Evolutionary conservation across 345 rosid species (phyloP), one percentile per base, ranked within the genome.

Genomic region (Citrus hindsii): DNA sequence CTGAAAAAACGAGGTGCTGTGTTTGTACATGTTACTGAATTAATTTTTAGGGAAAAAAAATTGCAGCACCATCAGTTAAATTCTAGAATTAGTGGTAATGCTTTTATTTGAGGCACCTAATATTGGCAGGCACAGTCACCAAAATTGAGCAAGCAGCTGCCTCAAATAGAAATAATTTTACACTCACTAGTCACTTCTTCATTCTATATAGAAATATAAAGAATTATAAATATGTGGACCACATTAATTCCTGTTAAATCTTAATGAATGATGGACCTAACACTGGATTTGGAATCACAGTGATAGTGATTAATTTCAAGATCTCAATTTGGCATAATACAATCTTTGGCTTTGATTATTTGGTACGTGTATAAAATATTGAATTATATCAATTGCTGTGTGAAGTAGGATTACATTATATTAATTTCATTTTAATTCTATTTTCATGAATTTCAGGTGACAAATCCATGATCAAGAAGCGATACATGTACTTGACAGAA

Each of bases 381-480:
- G 51, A 46, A 46, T 4, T 13, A 5, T 40, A 40, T 13, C 51
- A 46, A 46, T 46, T 46, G 51, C 51, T 46, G 1, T 46, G 16
- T 46, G 51, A 46, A 46, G 51, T 46, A 46, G 51, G 51, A 46
- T 13, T 46, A 46, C 51, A 13, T 46, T 46, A 46, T 22, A 22
- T 22, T 7, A n/a, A 58, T 22, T 8, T 70, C 1, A 27, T 9
- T 24, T 22, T 21, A 3, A 3, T 19, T 19, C 2, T 25, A n/a
- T 27, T 19, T 37, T 35, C 9, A 1, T 28, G 10, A 55, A 25
- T 5, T 81, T 37, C 83, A 89, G 90, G 92, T 18, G 91, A 88
- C 1, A 85, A 85, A 10, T 84, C 91, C 0, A 83, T 70, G 88
- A 84, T 88, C 85, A 88, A 71, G 77, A 88, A 78, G 80, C 76